A percentile compares a stretch with the other conserved stretches of the same genome.
These are phyloP conservation scores for Wallacemonas sp. DNA, from an alignment of 208 protist genomes.

Conservation along the genomic window DNA sequence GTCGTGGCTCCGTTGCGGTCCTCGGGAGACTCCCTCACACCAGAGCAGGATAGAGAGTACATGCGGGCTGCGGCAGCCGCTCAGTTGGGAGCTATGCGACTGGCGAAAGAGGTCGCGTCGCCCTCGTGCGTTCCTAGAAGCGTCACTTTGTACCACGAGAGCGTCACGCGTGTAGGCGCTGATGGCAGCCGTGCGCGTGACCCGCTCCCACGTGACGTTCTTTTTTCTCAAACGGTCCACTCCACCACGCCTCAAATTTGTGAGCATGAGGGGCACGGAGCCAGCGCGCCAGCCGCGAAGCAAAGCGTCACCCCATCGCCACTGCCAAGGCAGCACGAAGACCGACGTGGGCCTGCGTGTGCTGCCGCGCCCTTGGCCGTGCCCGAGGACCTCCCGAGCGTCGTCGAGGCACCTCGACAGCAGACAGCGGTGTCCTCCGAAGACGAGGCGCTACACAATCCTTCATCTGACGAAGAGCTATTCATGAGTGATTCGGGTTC, in stretches of 20 bases:
- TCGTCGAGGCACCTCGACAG: too few relatives aligned
- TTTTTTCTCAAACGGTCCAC: constrained; percentile 6
- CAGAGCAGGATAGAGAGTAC: constrained; percentile 5
- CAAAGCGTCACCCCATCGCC: too few relatives aligned
- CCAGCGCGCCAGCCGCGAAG: too few relatives aligned
- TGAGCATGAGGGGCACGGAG: too few relatives aligned
- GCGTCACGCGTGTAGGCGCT: not conserved
- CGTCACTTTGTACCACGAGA: constrained; percentile 22
- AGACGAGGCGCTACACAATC: not conserved
- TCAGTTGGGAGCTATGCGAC: constrained; percentile 23
- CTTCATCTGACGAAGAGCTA: constrained; percentile 8
- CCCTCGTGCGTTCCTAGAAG: constrained; percentile 27
- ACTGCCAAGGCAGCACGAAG: too few relatives aligned
- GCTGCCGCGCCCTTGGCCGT: too few relatives aligned
- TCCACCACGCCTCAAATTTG: too few relatives aligned
- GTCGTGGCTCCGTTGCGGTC: not conserved
- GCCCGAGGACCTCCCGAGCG: too few relatives aligned
- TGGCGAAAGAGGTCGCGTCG: constrained; percentile 29
- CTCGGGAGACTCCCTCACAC: not conserved
- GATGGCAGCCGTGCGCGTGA: not conserved
- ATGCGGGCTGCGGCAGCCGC: constrained; percentile 32
- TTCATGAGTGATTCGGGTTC: constrained; percentile 13
- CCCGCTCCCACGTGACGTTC: not conserved
- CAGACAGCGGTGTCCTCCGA: too few relatives aligned
- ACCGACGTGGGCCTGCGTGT: too few relatives aligned